Evolutionary conservation across 2,329 filamentous ascomycete species (phyloP).

Genomic region (Fusarium sp.): DNA sequence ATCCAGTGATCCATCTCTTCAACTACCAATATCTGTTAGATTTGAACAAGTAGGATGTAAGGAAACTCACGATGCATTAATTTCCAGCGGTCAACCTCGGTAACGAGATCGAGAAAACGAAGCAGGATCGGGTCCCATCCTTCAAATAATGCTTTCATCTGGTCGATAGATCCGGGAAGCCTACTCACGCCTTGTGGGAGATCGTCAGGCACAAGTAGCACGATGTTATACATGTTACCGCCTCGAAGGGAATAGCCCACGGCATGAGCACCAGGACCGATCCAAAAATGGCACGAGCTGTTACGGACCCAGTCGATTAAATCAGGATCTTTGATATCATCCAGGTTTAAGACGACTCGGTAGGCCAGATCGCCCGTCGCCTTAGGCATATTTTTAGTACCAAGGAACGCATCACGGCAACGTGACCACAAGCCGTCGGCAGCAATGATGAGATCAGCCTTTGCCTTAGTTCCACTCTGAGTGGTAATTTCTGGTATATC

Average conservation of each 20-base stretch:
- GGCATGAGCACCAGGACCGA: conserved; percentile 72
- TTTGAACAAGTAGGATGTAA: background rate
- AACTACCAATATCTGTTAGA: conserved; percentile 47
- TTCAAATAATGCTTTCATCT: conserved; percentile 14
- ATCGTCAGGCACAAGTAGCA: conserved; percentile 75
- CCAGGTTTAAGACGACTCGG: conserved; percentile 68
- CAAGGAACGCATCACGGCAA: conserved; percentile 65
- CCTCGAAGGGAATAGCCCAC: conserved; percentile 74
- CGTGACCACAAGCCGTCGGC: conserved; percentile 76
- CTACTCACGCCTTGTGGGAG: conserved; percentile 65
- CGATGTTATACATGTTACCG: conserved; percentile 75
- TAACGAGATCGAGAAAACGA: conserved; percentile 18
- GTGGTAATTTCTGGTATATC: conserved; percentile 59
- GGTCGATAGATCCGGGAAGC: conserved; percentile 16
- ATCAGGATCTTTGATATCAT: conserved; percentile 66
- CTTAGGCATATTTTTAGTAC: conserved; percentile 62
- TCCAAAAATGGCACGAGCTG: conserved; percentile 72
- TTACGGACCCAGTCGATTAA: conserved; percentile 67
- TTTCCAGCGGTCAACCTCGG: conserved; percentile 16
- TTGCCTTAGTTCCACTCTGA: conserved; percentile 54
- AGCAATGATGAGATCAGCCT: conserved; percentile 62
- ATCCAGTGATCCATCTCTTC: conserved; percentile 69
- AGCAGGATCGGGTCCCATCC: conserved; percentile 23
- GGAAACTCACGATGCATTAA: conserved; percentile 18
- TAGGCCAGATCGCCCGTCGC: conserved; percentile 77